A percentile compares a stretch with the other conserved stretches of the same genome.
These are phyloP conservation scores for Boletus rubropictus DNA, from an alignment of 768 basidiomycete genomes.

Conservation along the genomic window DNA sequence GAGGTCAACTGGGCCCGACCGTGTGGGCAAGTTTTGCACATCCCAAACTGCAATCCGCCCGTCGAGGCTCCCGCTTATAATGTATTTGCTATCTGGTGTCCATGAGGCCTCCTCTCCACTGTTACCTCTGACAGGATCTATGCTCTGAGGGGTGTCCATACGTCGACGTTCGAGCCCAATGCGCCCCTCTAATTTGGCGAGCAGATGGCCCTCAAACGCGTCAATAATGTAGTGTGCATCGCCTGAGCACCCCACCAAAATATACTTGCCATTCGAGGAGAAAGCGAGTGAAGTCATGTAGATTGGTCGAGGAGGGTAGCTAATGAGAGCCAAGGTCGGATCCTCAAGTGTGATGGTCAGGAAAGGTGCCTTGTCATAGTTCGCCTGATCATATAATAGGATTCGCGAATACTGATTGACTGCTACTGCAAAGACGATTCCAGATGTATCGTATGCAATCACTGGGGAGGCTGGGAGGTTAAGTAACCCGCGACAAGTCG, in stretches of 20 bases:
- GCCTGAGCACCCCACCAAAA: slow-evolving; percentile 89
- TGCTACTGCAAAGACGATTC: slow-evolving; percentile 81
- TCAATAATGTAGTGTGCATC: slow-evolving; percentile 92
- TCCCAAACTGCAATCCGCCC: slow-evolving; percentile 90
- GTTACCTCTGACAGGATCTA: slow-evolving; percentile 68
- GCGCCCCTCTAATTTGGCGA: slow-evolving; percentile 84
- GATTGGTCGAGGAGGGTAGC: slow-evolving; percentile 82
- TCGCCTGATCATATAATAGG: slow-evolving; percentile 77
- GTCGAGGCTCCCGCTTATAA: slow-evolving; percentile 79
- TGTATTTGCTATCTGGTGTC: slow-evolving; percentile 91
- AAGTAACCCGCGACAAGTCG: slow-evolving; percentile 71
- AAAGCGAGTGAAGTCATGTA: slow-evolving; percentile 89
- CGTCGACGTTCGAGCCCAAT: slow-evolving; percentile 71
- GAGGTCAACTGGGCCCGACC: slow-evolving; percentile 49
- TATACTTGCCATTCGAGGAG: slow-evolving; percentile 83
- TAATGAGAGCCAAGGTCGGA: slow-evolving; percentile 63
- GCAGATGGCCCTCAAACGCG: slow-evolving; percentile 76
- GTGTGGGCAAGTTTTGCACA: slow-evolving; percentile 53
- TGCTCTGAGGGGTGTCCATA: slow-evolving; percentile 42
- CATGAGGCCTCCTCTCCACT: slow-evolving; percentile 93
- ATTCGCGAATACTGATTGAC: slow-evolving; percentile 80
- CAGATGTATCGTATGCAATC: slow-evolving; percentile 78
- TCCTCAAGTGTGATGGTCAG: slow-evolving; percentile 78
- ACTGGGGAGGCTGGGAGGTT: slow-evolving; percentile 70
- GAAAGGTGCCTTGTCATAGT: slow-evolving; percentile 92